A percentile compares a stretch with the other conserved stretches of the same genome.
These are phyloP conservation scores for Macrophomina pseudophaseolina DNA, from an alignment of 2,329 filamentous ascomycete species.

Conservation along the genomic window DNA sequence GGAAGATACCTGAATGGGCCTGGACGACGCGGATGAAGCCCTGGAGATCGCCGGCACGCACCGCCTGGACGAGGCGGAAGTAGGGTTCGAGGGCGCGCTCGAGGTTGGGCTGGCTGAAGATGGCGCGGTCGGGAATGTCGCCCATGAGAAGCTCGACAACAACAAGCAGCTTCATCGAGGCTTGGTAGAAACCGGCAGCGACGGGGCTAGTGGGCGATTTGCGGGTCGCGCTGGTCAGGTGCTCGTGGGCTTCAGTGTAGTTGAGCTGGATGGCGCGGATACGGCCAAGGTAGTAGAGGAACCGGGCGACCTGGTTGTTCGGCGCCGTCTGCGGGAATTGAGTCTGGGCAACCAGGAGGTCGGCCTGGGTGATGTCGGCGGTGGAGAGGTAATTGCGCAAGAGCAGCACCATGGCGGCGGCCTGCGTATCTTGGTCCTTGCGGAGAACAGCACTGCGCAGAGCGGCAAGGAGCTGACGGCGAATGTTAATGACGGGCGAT, in stretches of 20 bases:
- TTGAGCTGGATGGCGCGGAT: constrained; percentile 95
- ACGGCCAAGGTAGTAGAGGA: constrained; percentile 95
- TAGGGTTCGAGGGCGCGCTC: constrained; percentile 91
- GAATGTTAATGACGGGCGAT: constrained; percentile 84
- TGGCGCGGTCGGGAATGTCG: constrained; percentile 92
- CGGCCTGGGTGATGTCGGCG: constrained; percentile 95
- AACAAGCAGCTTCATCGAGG: constrained; percentile 92
- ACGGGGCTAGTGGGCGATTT: constrained; percentile 91
- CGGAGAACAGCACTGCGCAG: constrained; percentile 93
- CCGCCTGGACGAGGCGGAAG: constrained; percentile 90
- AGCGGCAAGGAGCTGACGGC: constrained; percentile 83
- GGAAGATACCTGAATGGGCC: constrained; percentile 81
- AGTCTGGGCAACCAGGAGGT: constrained; percentile 93
- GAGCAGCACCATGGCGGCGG: constrained; percentile 90
- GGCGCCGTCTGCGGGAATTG: constrained; percentile 92
- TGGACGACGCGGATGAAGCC: constrained; percentile 89
- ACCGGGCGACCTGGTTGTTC: constrained; percentile 97
- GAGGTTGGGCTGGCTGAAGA: constrained; percentile 87
- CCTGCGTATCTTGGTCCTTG: constrained; percentile 97
- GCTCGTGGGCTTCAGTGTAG: constrained; percentile 96
- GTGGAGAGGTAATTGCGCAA: constrained; percentile 95
- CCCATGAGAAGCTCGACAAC: constrained; percentile 98
- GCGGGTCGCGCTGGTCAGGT: constrained; percentile 88
- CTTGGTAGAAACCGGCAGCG: constrained; percentile 93
- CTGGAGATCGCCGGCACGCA: constrained; percentile 93